A percentile compares a stretch with the other conserved stretches of the same genome.
These are phyloP conservation scores for Wickerhamomyces hampshirensis DNA, from an alignment of 805 yeast species.

Conservation along the genomic window DNA sequence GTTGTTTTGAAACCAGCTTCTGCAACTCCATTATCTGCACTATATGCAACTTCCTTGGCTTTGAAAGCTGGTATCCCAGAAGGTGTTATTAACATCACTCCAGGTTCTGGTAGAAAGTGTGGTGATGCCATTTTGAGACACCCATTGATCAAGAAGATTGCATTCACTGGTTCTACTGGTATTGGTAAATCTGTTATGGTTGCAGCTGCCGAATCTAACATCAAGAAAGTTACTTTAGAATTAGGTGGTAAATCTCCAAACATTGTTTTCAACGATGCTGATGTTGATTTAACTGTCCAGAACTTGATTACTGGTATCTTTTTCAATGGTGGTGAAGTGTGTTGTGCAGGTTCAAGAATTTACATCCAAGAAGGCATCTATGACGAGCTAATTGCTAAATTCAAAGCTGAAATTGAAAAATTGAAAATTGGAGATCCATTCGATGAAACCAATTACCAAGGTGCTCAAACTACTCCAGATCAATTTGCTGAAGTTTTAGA, in stretches of 20 bases:
- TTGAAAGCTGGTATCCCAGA: slow-evolving; percentile 59
- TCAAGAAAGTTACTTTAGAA: slow-evolving; percentile 64
- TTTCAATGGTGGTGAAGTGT: slow-evolving; percentile 68
- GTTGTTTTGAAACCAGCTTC: slow-evolving; percentile 61
- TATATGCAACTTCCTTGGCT: slow-evolving; percentile 47
- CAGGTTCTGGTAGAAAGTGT: slow-evolving; percentile 57
- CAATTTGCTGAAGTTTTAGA: slow-evolving; percentile 56
- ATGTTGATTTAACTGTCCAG: slow-evolving; percentile 41
- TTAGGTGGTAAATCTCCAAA: slow-evolving; percentile 70
- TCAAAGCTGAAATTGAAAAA: slow-evolving; percentile 45
- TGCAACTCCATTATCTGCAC: slow-evolving; percentile 62
- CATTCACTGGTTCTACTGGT: slow-evolving; percentile 66
- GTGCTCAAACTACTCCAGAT: slow-evolving; percentile 59
- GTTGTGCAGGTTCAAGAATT: slow-evolving; percentile 66
- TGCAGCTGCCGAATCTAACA: slow-evolving; percentile 53
- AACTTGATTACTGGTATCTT: slow-evolving; percentile 54
- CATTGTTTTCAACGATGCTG: slow-evolving; percentile 57
- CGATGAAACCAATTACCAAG: slow-evolving; percentile 51
- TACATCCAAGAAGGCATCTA: slow-evolving; percentile 57
- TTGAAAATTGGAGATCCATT: slow-evolving; percentile 62
- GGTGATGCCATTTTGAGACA: slow-evolving; percentile 58
- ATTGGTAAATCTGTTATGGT: slow-evolving; percentile 58
- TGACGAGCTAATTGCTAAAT: slow-evolving; percentile 45
- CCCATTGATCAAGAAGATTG: slow-evolving; percentile 54
- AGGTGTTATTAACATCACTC: slow-evolving; percentile 58